Conservation (phyloP, 2,329 filamentous ascomycete species). For the Cladophialophora immunda region DNA sequence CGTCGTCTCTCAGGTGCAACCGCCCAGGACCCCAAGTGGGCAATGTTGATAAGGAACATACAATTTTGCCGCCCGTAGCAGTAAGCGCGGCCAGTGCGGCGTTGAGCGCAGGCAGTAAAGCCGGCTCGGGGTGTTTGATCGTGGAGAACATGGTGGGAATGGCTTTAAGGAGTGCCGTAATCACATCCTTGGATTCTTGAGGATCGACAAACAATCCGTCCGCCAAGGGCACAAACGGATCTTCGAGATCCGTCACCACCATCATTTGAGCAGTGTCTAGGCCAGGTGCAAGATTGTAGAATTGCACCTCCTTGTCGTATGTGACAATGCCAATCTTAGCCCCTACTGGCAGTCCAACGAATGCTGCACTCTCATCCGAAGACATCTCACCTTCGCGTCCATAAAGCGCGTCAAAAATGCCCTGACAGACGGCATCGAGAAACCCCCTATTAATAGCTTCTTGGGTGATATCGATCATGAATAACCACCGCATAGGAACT, state of each 20-base stretch:
- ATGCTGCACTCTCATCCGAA: slow-evolving; percentile 63
- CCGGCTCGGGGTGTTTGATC: slow-evolving; percentile 90
- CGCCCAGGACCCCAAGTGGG: slow-evolving; percentile 91
- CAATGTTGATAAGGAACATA: slow-evolving; percentile 86
- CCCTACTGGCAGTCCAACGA: slow-evolving; percentile 72
- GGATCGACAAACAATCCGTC: slow-evolving; percentile 95
- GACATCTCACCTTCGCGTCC: slow-evolving; percentile 66
- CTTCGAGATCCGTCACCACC: slow-evolving; percentile 97
- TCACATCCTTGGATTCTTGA: slow-evolving; percentile 84
- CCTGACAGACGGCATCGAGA: slow-evolving; percentile 87
- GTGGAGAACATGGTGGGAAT: slow-evolving; percentile 86
- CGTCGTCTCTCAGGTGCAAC: slow-evolving; percentile 85
- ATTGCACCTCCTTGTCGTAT: slow-evolving; percentile 95
- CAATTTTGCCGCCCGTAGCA: slow-evolving; percentile 87
- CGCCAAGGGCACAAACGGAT: slow-evolving; percentile 91
- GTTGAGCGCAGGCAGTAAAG: slow-evolving; percentile 82
- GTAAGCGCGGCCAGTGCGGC: slow-evolving; percentile 85
- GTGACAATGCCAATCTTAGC: slow-evolving; percentile 94
- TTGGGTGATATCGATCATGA: slow-evolving; percentile 91
- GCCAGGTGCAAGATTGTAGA: slow-evolving; percentile 88
- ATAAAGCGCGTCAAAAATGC: slow-evolving; percentile 85
- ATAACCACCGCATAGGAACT: slow-evolving; percentile 85
- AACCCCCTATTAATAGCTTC: slow-evolving; percentile 92
- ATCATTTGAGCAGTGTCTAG: slow-evolving; percentile 95
- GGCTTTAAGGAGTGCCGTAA: slow-evolving; percentile 83